Conservation (phyloP, 1,284 basidiomycete species). For the Ustilago bromivora region DNA sequence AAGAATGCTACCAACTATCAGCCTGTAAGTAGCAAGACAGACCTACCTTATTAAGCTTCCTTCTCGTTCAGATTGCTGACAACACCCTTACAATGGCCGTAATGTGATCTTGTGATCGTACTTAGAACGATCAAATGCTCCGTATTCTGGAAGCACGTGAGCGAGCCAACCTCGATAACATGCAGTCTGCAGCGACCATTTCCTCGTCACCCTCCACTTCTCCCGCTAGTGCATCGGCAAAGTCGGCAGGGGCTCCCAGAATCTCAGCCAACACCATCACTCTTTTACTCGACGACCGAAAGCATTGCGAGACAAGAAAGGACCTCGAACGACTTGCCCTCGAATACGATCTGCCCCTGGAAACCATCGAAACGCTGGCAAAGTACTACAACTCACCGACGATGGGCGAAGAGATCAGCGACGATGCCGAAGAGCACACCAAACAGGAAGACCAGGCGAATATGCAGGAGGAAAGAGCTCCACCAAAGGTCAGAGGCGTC, state of each 20-base stretch:
- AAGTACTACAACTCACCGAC: conserved; percentile 53
- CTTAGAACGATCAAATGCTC: conserved; percentile 52
- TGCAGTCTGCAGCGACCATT: conserved; percentile 10
- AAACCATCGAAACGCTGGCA: conserved; percentile 38
- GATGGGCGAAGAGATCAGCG: conserved; percentile 48
- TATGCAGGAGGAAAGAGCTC: conserved; percentile 33
- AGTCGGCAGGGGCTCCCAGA: conserved; percentile 12
- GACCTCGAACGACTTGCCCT: conserved; percentile 47
- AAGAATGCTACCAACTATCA: conserved; percentile 49
- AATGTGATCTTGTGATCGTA: neutral
- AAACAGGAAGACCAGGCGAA: conserved; percentile 37
- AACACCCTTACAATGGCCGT: neutral
- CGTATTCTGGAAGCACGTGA: conserved; percentile 52
- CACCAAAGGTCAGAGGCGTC: conserved; percentile 40
- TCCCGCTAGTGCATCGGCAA: neutral
- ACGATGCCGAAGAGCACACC: conserved; percentile 17
- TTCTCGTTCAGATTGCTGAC: conserved; percentile 5
- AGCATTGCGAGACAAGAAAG: conserved; percentile 44
- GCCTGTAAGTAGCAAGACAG: conserved; percentile 22
- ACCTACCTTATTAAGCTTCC: neutral
- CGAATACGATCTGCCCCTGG: conserved; percentile 51
- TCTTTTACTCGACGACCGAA: conserved; percentile 47
- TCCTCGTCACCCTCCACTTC: conserved; percentile 7
- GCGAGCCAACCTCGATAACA: conserved; percentile 27
- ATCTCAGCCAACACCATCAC: conserved; percentile 48